Evolutionary conservation across 176 grass and related monocot species (phyloP), one percentile per base, ranked within the genome.

Genomic region (Cenchrus purpureus): DNA sequence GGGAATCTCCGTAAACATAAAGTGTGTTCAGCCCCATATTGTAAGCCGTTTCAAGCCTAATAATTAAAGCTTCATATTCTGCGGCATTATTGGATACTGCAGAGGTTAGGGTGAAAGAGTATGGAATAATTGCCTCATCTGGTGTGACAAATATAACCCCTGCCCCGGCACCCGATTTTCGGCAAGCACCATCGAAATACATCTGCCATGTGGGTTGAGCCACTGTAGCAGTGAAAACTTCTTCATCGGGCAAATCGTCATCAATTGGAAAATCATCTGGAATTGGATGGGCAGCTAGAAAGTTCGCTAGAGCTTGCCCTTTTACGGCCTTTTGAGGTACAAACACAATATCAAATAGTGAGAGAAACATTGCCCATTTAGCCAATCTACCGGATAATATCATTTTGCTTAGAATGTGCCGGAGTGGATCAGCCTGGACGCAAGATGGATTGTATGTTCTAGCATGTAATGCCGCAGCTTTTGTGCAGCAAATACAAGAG

Each of bases 41-140:
- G 4, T 49, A 16, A 13, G 68, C 44, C 0, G 49, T 71, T 49
- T 71, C 44, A 5, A 25, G 31, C 31, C 31, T 2, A 32, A 32
- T 32, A 32, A 32, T 32, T 32, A 32, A 32, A 32, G 31, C 31
- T 32, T 32, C 31, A 32, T 32, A 32, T 32, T 32, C 31, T 32
- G 31, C 31, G 31, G 31, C 31, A 32, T 32, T 32, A 32, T 32
- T 32, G 1, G 31, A 32, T 32, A 32, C 31, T 32, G 31, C 31
- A 32, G 31, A 79, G 8, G 77, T 65, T 19, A 80, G 7, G 4
- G 62, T 80, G 0, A 67, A 80, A 14, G 78, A 80, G 14, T 80
- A 67, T 28, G 65, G 65, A 10, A 82, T 28, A 16, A 71, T 45
- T 2, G 3, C 20, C 6, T 56, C 50, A 4, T 51, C 6, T 0